Base-by-base conservation (phyloP, 305 asterid genomes). In the Fraxinus nigra region DNA sequence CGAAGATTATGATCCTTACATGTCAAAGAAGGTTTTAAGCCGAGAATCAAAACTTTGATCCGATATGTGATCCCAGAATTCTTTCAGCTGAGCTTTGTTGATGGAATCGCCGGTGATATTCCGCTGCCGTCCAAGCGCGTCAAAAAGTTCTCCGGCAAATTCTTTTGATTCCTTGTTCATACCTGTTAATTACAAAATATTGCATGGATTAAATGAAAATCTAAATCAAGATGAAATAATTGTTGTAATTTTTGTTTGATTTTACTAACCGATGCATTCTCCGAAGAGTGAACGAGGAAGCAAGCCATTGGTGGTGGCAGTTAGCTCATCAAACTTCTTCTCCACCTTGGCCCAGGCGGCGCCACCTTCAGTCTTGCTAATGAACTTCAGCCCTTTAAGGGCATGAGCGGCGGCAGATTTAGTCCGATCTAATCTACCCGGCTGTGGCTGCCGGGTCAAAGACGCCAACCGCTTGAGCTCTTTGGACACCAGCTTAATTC, bases 41-140 rank as follows among this genome's bases (percentile, higher is more conserved):
- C 99, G 87, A 77, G 95, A 87, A 85, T 96, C 99, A 80, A 96
- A 96, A 65, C 99, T 96, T 81, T 96, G 98, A 80, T 96, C 98
- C 1, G 94, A 76, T 30, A 96, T 83, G 84, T 94, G 99, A 1
- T 94, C 97, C 99, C 99, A 96, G 22, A 92, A 96, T 75, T 94
- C 99, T 85, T 80, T 90, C 79, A 96, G 87, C 87, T 93, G 95
- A 8, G 80, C 80, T 85, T 91, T 93, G 33, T 84, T 90, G 38
- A 94, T 86, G 7, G 90, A 80, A 43, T 86, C 98, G 37, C 92
- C 89, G 81, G 80, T 85, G 43, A 94, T 92, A 54, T 90, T 90
- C 89, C 97, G 85, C 83, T 97, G 80, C 72, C 99, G 88, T 5
- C 92, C 91, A 5, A 96, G 88, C 4, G 99, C 91, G 84, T 93